phyloP scores from a whole-genome alignment of 345 rosid species.

The Reutealis trisperma region DNA sequence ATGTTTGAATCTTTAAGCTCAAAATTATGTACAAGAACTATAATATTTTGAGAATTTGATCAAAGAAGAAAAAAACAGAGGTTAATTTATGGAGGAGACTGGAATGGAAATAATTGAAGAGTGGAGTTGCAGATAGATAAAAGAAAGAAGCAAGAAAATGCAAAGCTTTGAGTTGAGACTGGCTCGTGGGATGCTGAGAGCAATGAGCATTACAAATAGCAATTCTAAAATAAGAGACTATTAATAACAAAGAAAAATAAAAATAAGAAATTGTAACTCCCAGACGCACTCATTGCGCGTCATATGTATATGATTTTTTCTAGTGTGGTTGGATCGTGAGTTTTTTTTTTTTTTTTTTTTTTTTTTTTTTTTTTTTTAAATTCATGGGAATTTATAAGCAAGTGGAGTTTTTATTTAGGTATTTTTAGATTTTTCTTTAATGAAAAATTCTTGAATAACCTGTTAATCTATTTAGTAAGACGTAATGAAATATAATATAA shows the following conservation, averaged over 20 bases:
- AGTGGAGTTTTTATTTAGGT: not conserved
- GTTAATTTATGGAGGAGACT: not conserved
- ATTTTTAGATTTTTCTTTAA: no score
- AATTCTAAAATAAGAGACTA: not conserved
- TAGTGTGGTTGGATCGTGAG: no score
- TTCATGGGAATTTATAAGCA: slow-evolving; percentile 7
- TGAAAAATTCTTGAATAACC: no score
- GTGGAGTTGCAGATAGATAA: slow-evolving; percentile 34
- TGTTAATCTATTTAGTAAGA: no score
- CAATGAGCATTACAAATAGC: slow-evolving; percentile 25
- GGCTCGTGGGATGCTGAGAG: slow-evolving; percentile 64
- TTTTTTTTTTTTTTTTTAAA: slow-evolving; percentile 14
- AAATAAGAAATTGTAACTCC: not conserved
- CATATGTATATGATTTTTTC: no score
- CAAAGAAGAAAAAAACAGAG: not conserved
- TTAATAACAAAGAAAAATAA: not conserved
- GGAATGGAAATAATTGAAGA: slow-evolving; percentile 32
- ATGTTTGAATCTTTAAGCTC: slow-evolving; percentile 21
- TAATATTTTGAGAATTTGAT: no score
- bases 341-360: slow-evolving; percentile 16
- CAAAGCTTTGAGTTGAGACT: slow-evolving; percentile 13
- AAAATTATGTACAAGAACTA: not conserved
- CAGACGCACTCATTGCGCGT: slow-evolving; percentile 16
- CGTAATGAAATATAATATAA: no score
- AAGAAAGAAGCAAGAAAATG: slow-evolving; percentile 19